These are phyloP conservation scores for Scheffersomyces titani DNA, from an alignment of 1,139 yeast species.

Conservation along the genomic window DNA sequence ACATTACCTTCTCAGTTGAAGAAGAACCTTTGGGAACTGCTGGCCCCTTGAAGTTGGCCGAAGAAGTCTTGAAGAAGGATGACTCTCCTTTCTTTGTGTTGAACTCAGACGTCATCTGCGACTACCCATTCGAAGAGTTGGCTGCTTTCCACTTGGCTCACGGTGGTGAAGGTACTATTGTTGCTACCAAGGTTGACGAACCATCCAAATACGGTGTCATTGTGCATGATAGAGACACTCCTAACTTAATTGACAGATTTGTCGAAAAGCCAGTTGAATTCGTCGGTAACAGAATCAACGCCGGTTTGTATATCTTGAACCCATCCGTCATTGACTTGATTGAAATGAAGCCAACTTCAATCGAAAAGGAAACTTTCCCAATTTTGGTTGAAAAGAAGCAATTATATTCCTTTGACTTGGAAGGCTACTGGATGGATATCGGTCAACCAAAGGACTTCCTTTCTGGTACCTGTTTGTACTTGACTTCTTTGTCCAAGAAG, in stretches of 20 bases:
- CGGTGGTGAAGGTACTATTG: conserved; percentile 98
- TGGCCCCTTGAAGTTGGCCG: conserved; percentile 98
- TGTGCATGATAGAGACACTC: conserved; percentile 91
- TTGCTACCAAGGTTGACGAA: conserved; percentile 99
- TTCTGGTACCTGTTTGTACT: conserved; percentile 92
- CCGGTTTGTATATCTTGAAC: conserved; percentile 95
- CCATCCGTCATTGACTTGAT: conserved; percentile 95
- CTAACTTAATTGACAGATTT: conserved; percentile 94
- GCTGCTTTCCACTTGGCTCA: conserved; percentile 92
- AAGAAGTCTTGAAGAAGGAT: conserved; percentile 89
- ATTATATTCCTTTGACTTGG: conserved; percentile 93
- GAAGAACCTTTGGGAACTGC: conserved; percentile 99
- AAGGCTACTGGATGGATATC: conserved; percentile 99
- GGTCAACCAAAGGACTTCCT: conserved; percentile 99
- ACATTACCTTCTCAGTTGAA: conserved; percentile 96
- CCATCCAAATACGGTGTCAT: conserved; percentile 99
- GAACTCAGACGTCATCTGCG: conserved; percentile 98
- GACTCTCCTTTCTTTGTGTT: conserved; percentile 95
- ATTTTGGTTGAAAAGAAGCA: conserved; percentile 84
- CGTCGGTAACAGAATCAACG: conserved; percentile 97
- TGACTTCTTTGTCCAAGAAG: conserved; percentile 83
- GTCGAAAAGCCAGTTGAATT: conserved; percentile 99
- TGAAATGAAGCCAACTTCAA: conserved; percentile 97
- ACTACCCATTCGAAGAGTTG: conserved; percentile 93
- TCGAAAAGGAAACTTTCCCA: conserved; percentile 99